A percentile compares a stretch with the other conserved stretches of the same genome.
These are phyloP conservation scores for Tolypocladium tundrense DNA, from an alignment of 2,329 filamentous ascomycete species.

Conservation along the genomic window DNA sequence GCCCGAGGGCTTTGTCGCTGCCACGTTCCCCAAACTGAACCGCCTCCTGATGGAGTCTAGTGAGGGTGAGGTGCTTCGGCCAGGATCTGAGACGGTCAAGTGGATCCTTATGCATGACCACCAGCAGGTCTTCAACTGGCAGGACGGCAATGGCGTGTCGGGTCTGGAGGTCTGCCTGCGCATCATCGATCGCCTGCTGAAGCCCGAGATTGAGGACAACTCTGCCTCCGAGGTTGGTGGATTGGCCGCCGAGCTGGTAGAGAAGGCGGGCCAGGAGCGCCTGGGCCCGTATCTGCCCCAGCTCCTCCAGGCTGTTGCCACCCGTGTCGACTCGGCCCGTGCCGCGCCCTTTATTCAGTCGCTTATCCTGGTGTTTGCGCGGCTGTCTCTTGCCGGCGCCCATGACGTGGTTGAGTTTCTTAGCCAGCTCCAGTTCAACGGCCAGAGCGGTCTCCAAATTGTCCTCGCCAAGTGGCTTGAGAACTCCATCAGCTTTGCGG, in stretches of 20 bases:
- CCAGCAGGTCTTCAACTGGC: conserved; percentile 80
- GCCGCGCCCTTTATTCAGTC: conserved; percentile 91
- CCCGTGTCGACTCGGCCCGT: conserved; percentile 70
- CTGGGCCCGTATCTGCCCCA: conserved; percentile 85
- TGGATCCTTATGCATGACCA: conserved; percentile 86
- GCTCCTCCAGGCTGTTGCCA: conserved; percentile 80
- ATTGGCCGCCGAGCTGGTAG: conserved; percentile 85
- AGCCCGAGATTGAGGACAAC: conserved; percentile 78
- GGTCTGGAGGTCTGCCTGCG: conserved; percentile 82
- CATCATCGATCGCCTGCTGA: conserved; percentile 85
- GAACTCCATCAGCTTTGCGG: conserved; percentile 94
- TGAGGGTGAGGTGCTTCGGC: conserved; percentile 83
- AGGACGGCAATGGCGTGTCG: conserved; percentile 66
- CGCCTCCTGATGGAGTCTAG: conserved; percentile 69
- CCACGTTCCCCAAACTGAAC: conserved; percentile 79
- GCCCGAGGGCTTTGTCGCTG: conserved; percentile 74
- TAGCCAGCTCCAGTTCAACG: conserved; percentile 69
- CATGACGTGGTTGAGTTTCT: conserved; percentile 89
- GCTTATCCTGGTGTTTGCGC: conserved; percentile 87
- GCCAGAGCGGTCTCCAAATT: conserved; percentile 73
- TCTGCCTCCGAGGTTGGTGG: conserved; percentile 93
- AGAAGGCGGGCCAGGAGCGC: conserved; percentile 85
- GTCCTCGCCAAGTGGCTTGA: conserved; percentile 94
- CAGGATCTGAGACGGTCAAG: conserved; percentile 76
- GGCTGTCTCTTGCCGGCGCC: conserved; percentile 74